Evolutionary conservation across 495 filamentous ascomycete species (phyloP), one percentile per base, ranked within the genome.

Genomic region (Penicillium odoratum): DNA sequence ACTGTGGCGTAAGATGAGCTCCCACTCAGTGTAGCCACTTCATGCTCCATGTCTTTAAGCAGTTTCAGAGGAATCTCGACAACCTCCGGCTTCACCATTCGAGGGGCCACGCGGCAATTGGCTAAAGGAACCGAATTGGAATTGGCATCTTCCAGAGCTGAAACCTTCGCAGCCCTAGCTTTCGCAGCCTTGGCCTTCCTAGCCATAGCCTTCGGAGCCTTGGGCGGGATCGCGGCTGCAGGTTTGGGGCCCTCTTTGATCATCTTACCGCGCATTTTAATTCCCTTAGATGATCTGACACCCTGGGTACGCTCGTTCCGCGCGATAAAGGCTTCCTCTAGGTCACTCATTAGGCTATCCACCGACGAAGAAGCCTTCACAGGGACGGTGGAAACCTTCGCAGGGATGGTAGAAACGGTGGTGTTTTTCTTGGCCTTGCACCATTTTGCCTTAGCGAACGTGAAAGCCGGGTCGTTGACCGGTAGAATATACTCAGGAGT

Each of bases 41-140:
- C 18, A 4, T 53, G 11, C 25, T 56, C 55, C 34, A 64, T 18
- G 1, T 10, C 16, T 3, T 46, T 53, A 16, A 64, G n/a, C 0
- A 18, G 48, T 28, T 13, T 48, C 63, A 69, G 62, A 25, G 48
- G 58, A 34, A 60, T 55, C 7, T 42, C 48, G 28, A 58, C 8
- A 25, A 3, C 6, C 10, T 55, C 38, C 2, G 45, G 46, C 46
- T 33, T 36, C 7, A 60, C 21, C 6, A 60, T 43, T 7, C 69
- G 28, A 3, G 58, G 55, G 10, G 57, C 16, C 28, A 73, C 5
- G 7, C 69, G 61, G 48, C 61, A 51, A 13, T 61, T 60, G 7
- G 55, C 18, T 8, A 75, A 11, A 13, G 67, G 70, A 29, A 70
- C 46, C 2, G 60, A 13, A 26, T 73, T 73, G 5, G 66, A 8